phyloP scores from a whole-genome alignment of 1,139 yeast genomes.

The Yamadazyma conglobata region DNA sequence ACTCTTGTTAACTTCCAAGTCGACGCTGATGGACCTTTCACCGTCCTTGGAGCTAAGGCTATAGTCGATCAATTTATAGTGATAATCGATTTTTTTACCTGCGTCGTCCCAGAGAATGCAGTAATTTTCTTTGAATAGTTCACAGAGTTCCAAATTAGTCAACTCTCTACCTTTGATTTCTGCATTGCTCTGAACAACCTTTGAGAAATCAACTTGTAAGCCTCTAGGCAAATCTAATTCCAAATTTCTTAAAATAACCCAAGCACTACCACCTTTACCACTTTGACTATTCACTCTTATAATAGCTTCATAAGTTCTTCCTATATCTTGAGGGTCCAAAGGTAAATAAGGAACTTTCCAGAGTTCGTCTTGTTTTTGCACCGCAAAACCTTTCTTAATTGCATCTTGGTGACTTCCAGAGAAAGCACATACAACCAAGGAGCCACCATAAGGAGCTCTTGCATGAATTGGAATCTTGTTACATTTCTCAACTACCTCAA shows the following conservation, averaged over 20 bases:
- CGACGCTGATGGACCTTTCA: slow-evolving; percentile 14
- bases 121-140: slow-evolving; percentile 36
- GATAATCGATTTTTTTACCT: slow-evolving; percentile 21
- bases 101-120: slow-evolving; percentile 33
- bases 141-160: slow-evolving; percentile 39
- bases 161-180: slow-evolving; percentile 45
- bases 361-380: slow-evolving; percentile 9
- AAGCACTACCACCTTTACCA: slow-evolving; percentile 51
- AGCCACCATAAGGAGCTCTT: slow-evolving; percentile 49
- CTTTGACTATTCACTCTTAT: slow-evolving; percentile 50
- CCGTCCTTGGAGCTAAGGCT: slow-evolving; percentile 29
- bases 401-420: slow-evolving; percentile 52
- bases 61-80: slow-evolving; percentile 51
- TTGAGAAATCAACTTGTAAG: slow-evolving; percentile 42
- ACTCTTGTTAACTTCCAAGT: slow-evolving; percentile 17
- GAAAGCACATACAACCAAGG: slow-evolving; percentile 48
- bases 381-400: slow-evolving; percentile 44
- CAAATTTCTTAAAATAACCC: slow-evolving; percentile 46
- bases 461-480: slow-evolving; percentile 47
- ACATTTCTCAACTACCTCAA: slow-evolving; percentile 44
- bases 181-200: slow-evolving; percentile 39
- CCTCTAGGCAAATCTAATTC: slow-evolving; percentile 48
- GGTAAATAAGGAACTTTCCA: slow-evolving; percentile 50
- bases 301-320: slow-evolving; percentile 49
- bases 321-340: slow-evolving; percentile 48